Base-by-base conservation (phyloP, 2,329 filamentous ascomycete genomes). In the Ceratocystis harringtonii region DNA sequence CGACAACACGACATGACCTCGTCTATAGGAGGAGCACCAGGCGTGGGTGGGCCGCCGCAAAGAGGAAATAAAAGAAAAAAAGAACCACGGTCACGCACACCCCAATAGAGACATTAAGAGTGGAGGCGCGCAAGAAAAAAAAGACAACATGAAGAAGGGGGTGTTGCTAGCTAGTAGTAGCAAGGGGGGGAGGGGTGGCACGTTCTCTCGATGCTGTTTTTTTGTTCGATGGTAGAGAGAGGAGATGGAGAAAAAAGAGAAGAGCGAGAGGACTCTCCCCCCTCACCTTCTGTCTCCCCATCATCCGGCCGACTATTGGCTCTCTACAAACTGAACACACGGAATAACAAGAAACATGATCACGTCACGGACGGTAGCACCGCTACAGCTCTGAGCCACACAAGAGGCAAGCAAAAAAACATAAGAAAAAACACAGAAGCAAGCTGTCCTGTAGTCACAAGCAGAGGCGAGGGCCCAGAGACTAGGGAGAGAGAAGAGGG, bases 1-100 rank as follows among this genome's bases (percentile, higher is more conserved):
- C 55, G 8, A 57, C 28, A 15, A 30, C 52, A 32, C 25, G 17
- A 58, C 30, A 58, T 30, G 2, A 58, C 25, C 28, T 58, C 19
- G 48, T 25, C 10, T 52, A 52, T 15, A 52, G 48, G 19, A 52
- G 48, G 19, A 52, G 48, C 48, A 52, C 32, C 55, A 58, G 55
- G 28, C 28, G 25, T 30, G 19, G n/a, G 28, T 58, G 28, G 15
- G 55, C 55, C 5, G n/a, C 22, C 30, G 55, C 28, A 32, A 36
- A 58, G 55, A 17, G 32, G 55, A 58, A 22, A 36, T 8, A 58
- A 58, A 28, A 57, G 5, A n/a, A 57, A 32, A 36, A 58, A 58
- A 36, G 55, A 57, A n/a, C 7, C 12, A 58, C 55, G 30, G 55
- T 58, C 55, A 58, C 55, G 55, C 55, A 58, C 55, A 30, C 55